Evolutionary conservation across 768 basidiomycete genomes (phyloP).

Genomic region (Trametes cinnabarina): DNA sequence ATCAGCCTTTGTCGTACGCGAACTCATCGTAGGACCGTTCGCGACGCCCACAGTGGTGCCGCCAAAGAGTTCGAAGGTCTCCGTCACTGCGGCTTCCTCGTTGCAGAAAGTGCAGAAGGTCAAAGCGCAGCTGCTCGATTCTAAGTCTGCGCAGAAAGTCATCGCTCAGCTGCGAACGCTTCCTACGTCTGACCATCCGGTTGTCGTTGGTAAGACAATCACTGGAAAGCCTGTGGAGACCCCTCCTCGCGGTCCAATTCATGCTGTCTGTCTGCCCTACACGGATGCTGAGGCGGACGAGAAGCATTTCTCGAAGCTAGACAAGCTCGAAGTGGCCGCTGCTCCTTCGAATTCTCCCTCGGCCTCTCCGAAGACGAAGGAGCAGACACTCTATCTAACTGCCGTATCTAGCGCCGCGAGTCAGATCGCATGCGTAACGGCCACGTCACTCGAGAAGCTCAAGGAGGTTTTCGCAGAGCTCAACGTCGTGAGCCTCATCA

Average conservation of each 20-base stretch:
- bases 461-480: slow-evolving; percentile 54
- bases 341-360: neutral
- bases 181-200: slow-evolving; percentile 44
- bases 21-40: slow-evolving; percentile 62
- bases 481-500: slow-evolving; percentile 59
- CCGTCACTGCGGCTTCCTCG: slow-evolving; percentile 26
- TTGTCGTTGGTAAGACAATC: slow-evolving; percentile 20
- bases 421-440: slow-evolving; percentile 39
- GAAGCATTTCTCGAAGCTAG: slow-evolving; percentile 55
- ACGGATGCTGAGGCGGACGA: slow-evolving; percentile 61
- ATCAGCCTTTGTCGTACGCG: slow-evolving; percentile 60
- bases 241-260: slow-evolving; percentile 54
- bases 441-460: slow-evolving; percentile 50
- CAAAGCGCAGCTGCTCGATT: slow-evolving; percentile 63
- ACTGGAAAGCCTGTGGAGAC: slow-evolving; percentile 32
- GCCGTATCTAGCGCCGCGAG: slow-evolving; percentile 1
- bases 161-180: slow-evolving; percentile 68
- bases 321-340: slow-evolving; percentile 19
- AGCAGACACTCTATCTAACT: neutral
- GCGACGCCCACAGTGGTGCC: slow-evolving; percentile 26
- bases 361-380: slow-evolving; percentile 2
- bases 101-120: slow-evolving; percentile 58
- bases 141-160: slow-evolving; percentile 66
- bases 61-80: slow-evolving; percentile 37
- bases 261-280: slow-evolving; percentile 70